Conservation (phyloP, 306 rosid genomes). For the Vicia faba region DNA sequence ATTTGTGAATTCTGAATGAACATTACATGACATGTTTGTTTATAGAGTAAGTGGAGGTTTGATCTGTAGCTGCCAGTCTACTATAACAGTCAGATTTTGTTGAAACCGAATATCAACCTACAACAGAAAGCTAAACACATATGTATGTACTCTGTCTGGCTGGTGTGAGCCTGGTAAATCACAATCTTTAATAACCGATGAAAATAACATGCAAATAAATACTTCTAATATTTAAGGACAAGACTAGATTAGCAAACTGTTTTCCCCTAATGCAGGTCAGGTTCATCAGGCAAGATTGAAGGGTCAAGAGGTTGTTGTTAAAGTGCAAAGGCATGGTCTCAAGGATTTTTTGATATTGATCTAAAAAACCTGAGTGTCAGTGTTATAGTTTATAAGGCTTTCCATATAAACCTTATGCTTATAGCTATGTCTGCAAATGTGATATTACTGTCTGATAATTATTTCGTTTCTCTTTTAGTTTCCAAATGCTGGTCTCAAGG, state of each 20-base stretch:
- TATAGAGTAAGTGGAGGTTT: background rate
- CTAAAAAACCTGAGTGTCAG: slow-evolving; percentile 98
- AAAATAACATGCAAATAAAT: background rate
- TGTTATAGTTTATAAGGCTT: slow-evolving; percentile 35
- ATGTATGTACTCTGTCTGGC: background rate
- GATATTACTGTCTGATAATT: slow-evolving; percentile 23
- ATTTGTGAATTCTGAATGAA: slow-evolving; percentile 14
- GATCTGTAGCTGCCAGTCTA: background rate
- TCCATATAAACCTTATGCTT: slow-evolving; percentile 18
- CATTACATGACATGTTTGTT: background rate
- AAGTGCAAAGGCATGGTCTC: slow-evolving; percentile 99
- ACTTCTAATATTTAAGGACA: slow-evolving; percentile 29
- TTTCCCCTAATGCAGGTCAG: slow-evolving; percentile 74
- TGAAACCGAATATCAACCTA: background rate
- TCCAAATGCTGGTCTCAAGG: background rate
- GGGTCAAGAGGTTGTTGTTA: slow-evolving; percentile 84
- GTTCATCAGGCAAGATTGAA: slow-evolving; percentile 93
- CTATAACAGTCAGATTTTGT: background rate
- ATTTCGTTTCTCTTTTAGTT: slow-evolving; percentile 15
- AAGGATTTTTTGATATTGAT: slow-evolving; percentile 94
- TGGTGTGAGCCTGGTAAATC: background rate
- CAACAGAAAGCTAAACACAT: slow-evolving; percentile 1
- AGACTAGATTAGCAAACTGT: slow-evolving; percentile 28
- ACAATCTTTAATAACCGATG: slow-evolving; percentile 14
- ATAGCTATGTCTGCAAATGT: slow-evolving; percentile 17